Percentiles rank a stretch among this genome's conserved stretches.
These are phyloP conservation scores for Apiotrichum mycotoxinovorans DNA, from an alignment of 1,284 basidiomycete species.

Conservation along the genomic window DNA sequence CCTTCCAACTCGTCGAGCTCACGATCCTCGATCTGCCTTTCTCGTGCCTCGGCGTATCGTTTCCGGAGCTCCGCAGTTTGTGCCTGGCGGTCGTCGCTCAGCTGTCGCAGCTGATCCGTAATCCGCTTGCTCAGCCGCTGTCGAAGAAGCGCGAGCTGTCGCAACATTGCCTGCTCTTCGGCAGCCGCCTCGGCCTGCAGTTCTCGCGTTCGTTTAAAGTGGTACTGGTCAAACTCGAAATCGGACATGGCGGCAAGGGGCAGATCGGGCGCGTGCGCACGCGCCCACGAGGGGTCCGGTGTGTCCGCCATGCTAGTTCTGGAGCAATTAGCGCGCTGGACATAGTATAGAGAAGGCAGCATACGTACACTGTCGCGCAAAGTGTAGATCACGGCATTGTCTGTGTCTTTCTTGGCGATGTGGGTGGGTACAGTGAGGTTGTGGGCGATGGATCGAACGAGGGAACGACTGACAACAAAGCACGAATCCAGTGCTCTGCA, in stretches of 20 bases:
- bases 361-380: no score
- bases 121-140: constrained; percentile 1
- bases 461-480: no score
- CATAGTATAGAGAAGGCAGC: no score
- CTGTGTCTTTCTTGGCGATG: no score
- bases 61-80: background rate
- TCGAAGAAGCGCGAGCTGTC: background rate
- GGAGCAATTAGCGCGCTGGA: no score
- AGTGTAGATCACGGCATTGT: no score
- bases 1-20: background rate
- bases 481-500: no score
- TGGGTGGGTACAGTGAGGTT: no score
- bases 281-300: background rate
- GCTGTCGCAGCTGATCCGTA: background rate
- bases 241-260: constrained; percentile 1
- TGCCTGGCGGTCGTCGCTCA: background rate
- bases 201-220: constrained; percentile 1
- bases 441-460: no score
- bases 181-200: constrained; percentile 2
- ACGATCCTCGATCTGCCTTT: background rate
- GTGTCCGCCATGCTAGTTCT: background rate
- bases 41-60: background rate
- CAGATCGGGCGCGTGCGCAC: constrained; percentile 1
- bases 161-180: background rate
- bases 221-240: constrained; percentile 3